Percentiles rank a stretch among this genome's conserved stretches.
phyloP scores from a whole-genome alignment of 352 stramenopile genomes.

The Pythium aquatile region DNA sequence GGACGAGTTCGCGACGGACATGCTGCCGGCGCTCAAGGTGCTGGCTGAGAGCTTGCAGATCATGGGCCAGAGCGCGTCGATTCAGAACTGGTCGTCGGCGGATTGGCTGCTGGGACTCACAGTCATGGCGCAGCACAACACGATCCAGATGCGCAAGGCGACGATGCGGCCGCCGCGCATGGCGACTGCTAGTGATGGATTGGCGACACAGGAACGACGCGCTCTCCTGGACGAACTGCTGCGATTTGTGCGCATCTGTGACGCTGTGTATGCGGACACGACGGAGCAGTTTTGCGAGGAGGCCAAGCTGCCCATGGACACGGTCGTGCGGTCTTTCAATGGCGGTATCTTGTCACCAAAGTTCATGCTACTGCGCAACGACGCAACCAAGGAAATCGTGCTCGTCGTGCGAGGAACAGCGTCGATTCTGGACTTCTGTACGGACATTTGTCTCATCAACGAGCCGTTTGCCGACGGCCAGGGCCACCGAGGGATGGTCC shows the following conservation, averaged over 20 bases:
- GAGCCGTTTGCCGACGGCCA: constrained; percentile 68
- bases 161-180: constrained; percentile 15
- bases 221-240: constrained; percentile 34
- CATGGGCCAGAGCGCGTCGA: constrained; percentile 49
- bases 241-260: constrained; percentile 59
- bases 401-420: constrained; percentile 65
- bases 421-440: constrained; percentile 81
- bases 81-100: constrained; percentile 68
- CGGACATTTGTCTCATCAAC: constrained; percentile 75
- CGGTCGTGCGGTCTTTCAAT: constrained; percentile 47
- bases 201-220: not conserved
- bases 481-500: constrained; percentile 81
- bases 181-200: not conserved
- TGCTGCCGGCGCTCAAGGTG: constrained; percentile 72
- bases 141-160: constrained; percentile 30
- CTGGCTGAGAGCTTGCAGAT: constrained; percentile 69
- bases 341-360: constrained; percentile 81
- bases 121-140: constrained; percentile 73
- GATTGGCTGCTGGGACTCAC: constrained; percentile 84
- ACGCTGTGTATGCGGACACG: constrained; percentile 68
- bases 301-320: constrained; percentile 34
- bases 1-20: constrained; percentile 52
- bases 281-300: constrained; percentile 54
- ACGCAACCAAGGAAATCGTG: constrained; percentile 55
- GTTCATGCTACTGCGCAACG: constrained; percentile 60